Percentiles rank a stretch among this genome's conserved stretches.
Evolutionary conservation across 2,329 filamentous ascomycete species (phyloP).

Genomic region (Phaeophleospora eucalypticola): DNA sequence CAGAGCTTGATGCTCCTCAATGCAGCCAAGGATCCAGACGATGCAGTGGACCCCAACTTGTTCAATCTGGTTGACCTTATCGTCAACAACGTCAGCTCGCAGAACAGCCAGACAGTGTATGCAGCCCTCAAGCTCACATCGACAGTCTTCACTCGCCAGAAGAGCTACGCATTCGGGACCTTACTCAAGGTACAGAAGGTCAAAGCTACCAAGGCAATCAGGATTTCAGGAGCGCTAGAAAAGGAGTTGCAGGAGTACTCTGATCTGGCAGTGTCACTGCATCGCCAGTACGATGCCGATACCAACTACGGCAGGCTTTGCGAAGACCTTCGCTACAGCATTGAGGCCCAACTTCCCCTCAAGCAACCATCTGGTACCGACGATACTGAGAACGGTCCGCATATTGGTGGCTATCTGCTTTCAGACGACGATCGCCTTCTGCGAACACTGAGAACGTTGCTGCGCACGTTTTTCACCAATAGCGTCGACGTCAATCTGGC

Average conservation of each 20-base stretch:
- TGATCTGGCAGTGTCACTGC: conserved; percentile 62
- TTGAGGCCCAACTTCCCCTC: conserved; percentile 30
- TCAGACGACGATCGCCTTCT: conserved; percentile 56
- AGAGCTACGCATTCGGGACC: conserved; percentile 76
- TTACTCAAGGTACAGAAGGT: conserved; percentile 65
- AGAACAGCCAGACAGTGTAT: conserved; percentile 81
- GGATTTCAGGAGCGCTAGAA: conserved; percentile 70
- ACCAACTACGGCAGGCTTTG: conserved; percentile 68
- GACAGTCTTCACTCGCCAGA: conserved; percentile 80
- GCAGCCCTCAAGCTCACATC: conserved; percentile 85
- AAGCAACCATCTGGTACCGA: conserved; percentile 4
- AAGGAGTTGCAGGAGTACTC: conserved; percentile 71
- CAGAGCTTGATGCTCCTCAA: conserved; percentile 86
- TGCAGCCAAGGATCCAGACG: conserved; percentile 70
- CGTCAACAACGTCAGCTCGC: conserved; percentile 75
- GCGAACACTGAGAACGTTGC: conserved; percentile 50
- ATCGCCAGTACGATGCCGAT: conserved; percentile 66
- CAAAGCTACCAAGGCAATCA: conserved; percentile 51
- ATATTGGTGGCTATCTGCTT: conserved; percentile 15
- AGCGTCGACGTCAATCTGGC: conserved; percentile 86
- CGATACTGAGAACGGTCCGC: background rate
- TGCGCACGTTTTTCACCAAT: conserved; percentile 83
- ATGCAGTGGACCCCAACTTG: conserved; percentile 73
- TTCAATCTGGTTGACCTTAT: conserved; percentile 94
- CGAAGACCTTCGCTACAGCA: conserved; percentile 55